Conservation (phyloP, 768 basidiomycete genomes). For the Boletus vermiculosoides region DNA sequence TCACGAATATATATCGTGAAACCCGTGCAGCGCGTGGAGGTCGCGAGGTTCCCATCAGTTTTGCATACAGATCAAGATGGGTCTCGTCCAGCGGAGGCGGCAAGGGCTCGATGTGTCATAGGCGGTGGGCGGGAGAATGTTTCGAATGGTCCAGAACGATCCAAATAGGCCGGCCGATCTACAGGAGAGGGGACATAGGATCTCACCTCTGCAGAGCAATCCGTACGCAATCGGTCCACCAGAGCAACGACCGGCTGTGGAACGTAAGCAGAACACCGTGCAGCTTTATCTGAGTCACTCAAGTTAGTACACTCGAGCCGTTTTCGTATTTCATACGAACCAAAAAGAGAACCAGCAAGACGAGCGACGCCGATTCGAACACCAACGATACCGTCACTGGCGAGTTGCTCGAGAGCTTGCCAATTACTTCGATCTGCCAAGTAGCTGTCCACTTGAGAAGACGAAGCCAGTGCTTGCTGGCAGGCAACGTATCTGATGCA, state of each 20-base stretch:
- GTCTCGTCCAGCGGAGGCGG: constrained; percentile 6
- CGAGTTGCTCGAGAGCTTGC: constrained; percentile 52
- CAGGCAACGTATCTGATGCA: constrained; percentile 67
- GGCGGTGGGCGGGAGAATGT: constrained; percentile 42
- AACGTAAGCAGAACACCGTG: constrained; percentile 18
- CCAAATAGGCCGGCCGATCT: constrained; percentile 11
- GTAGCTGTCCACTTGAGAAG: constrained; percentile 36
- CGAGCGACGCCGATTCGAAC: constrained; percentile 87
- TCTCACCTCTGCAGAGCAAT: constrained; percentile 60
- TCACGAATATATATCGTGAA: background rate
- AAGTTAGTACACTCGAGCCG: constrained; percentile 6
- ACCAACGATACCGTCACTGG: constrained; percentile 70
- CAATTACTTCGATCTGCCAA: constrained; percentile 46
- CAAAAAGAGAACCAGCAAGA: constrained; percentile 53
- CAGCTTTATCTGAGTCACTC: constrained; percentile 13
- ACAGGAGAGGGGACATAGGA: constrained; percentile 50
- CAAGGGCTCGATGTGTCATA: constrained; percentile 5
- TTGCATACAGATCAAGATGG: constrained; percentile 8
- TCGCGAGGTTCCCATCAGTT: background rate
- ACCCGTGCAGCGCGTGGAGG: background rate
- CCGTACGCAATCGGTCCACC: constrained; percentile 48
- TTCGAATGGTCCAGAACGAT: constrained; percentile 26
- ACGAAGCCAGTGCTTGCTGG: constrained; percentile 54
- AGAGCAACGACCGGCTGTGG: constrained; percentile 40
- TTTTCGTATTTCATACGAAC: constrained; percentile 40